Evolutionary conservation across 192 early-diverging fungal species (phyloP), one percentile per base, ranked within the genome.

Genomic region (Gaertneriomyces semiglobifer): DNA sequence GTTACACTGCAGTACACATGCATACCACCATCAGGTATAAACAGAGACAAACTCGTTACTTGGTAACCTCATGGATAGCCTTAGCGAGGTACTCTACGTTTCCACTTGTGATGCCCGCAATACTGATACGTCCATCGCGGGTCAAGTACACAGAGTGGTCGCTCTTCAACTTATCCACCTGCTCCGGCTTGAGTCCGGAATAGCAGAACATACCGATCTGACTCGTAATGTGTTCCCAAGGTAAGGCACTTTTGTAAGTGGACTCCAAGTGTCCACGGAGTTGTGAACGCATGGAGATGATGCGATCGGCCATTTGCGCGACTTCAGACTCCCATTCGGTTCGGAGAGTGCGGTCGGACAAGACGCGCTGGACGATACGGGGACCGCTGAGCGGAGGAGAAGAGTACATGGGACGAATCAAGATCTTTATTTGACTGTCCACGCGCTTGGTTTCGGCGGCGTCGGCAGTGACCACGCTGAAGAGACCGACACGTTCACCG

Each of bases 191-290:
- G 74, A 99, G 84, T 12, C 95, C 95, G 43, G 95, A 93, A 85
- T 80, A 98, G 80, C 90, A 94, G 85, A 98, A 98, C 96, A 98
- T 98, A 72, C 96, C 96, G 73, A 98, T 98, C 62, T 82, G 78
- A 73, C 85, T 80, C 38, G 92, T 96, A 66, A 98, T 91, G 78
- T 99, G 97, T 64, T 84, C 79, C 97, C 97, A 99, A 69, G 70
- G 65, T 52, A 74, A 74, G 80, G 82, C 84, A 44, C 88, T 88
- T n/a, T 84, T 83, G 74, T 92, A 88, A 54, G 92, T 88, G 74
- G 92, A 84, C 52, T 86, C 90, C 39, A 99, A 84, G 68, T 92
- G 86, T 52, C 76, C 71, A 61, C 88, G 83, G 64, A 97, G 86
- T 60, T 82, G 74, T 4, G 75, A 60, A 58, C 95, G 87, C 97